These are phyloP conservation scores for Candida caryicola DNA, from an alignment of 805 yeast species.

Conservation along the genomic window DNA sequence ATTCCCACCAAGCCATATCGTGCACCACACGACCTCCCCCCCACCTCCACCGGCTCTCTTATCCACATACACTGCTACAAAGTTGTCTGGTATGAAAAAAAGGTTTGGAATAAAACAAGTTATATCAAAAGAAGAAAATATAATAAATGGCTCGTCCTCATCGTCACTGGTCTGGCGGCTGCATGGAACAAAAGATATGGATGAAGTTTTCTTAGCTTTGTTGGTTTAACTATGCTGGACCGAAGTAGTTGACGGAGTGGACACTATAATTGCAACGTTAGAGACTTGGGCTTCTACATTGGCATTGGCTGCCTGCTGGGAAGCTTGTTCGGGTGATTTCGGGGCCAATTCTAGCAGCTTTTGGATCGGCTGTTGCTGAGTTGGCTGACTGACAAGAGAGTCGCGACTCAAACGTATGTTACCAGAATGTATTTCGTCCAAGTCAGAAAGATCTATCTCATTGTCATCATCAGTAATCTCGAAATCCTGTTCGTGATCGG, in stretches of 20 bases:
- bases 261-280: slow-evolving; percentile 13
- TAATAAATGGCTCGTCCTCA: neutral
- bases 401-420: slow-evolving; percentile 4
- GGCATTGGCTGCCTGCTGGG: neutral
- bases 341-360: too few relatives aligned
- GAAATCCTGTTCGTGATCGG: slow-evolving; percentile 42
- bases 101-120: neutral
- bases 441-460: slow-evolving; percentile 11
- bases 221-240: slow-evolving; percentile 2
- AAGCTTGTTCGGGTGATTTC: neutral
- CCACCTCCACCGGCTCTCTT: too few relatives aligned
- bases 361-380: neutral
- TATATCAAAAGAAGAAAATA: neutral
- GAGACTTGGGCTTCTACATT: slow-evolving; percentile 1
- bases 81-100: too few relatives aligned
- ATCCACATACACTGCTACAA: too few relatives aligned
- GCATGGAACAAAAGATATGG: slow-evolving; percentile 2
- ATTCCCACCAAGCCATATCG: neutral
- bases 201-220: neutral
- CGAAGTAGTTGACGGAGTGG: slow-evolving; percentile 11
- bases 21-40: neutral
- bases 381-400: neutral
- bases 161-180: too few relatives aligned
- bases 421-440: slow-evolving; percentile 11
- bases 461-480: slow-evolving; percentile 27